These are phyloP conservation scores for Lathyrus oleraceus DNA, from an alignment of 306 rosid species.

Conservation along the genomic window DNA sequence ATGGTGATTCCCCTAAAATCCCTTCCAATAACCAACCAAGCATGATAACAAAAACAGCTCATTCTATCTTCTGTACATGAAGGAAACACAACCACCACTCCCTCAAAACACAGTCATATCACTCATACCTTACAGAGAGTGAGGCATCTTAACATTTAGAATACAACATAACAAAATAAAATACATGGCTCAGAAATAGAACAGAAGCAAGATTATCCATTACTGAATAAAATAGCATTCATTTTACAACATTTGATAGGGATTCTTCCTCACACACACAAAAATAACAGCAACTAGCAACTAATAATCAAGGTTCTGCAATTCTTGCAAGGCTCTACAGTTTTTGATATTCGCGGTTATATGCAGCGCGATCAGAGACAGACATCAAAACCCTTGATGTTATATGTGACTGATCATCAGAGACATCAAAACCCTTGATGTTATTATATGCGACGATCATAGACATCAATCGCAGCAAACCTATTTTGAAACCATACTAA, in stretches of 20 bases:
- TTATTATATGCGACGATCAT: neutral
- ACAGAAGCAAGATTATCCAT: conserved; percentile 12
- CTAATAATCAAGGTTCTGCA: neutral
- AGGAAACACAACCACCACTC: neutral
- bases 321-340: neutral
- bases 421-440: neutral
- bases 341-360: neutral
- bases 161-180: neutral
- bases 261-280: conserved; percentile 20
- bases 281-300: conserved; percentile 1
- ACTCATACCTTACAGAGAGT: neutral
- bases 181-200: neutral
- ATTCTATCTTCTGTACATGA: neutral
- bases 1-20: neutral
- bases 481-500: neutral
- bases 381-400: neutral
- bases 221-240: conserved; percentile 20
- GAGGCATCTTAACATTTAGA: neutral
- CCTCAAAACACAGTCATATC: neutral
- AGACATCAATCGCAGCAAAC: neutral
- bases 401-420: neutral
- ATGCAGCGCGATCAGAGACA: neutral
- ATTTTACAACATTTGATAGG: conserved; percentile 26
- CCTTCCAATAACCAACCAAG: neutral
- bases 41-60: neutral